These are phyloP conservation scores for Globisporangium heterothallicum DNA, from an alignment of 352 stramenopile genomes.

Conservation along the genomic window DNA sequence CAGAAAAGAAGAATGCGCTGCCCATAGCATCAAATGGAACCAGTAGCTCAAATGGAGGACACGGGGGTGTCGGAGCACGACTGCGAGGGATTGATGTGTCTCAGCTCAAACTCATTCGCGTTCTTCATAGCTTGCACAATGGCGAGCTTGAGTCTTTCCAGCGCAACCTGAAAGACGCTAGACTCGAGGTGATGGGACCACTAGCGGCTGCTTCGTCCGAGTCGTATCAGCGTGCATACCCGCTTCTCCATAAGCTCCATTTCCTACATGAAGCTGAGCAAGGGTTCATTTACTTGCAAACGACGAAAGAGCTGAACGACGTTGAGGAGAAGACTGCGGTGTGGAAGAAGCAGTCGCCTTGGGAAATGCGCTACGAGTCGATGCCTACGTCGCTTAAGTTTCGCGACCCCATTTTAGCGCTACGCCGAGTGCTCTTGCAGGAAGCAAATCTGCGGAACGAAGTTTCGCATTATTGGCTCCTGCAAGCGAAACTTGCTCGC, in stretches of 20 bases:
- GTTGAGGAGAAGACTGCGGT: slow-evolving; percentile 22
- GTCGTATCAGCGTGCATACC: slow-evolving; percentile 75
- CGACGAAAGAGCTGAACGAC: slow-evolving; percentile 16
- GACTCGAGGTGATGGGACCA: slow-evolving; percentile 62
- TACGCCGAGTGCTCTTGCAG: slow-evolving; percentile 72
- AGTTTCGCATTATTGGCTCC: slow-evolving; percentile 79
- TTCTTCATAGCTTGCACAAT: slow-evolving; percentile 69
- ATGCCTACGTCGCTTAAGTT: slow-evolving; percentile 80
- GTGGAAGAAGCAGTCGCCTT: slow-evolving; percentile 63
- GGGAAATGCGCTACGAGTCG: slow-evolving; percentile 62
- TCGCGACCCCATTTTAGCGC: slow-evolving; percentile 75
- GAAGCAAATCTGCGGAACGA: slow-evolving; percentile 53
- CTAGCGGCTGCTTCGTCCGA: slow-evolving; percentile 65
- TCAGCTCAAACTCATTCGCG: slow-evolving; percentile 74
- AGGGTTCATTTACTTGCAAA: slow-evolving; percentile 55
- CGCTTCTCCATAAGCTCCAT: slow-evolving; percentile 67
- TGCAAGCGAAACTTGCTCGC: slow-evolving; percentile 76
- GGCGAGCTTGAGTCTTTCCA: slow-evolving; percentile 49
- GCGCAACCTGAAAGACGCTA: slow-evolving; percentile 57
- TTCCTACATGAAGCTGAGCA: slow-evolving; percentile 76
- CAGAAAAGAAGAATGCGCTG: slow-evolving; percentile 65
- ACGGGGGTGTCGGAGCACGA: slow-evolving; percentile 11
- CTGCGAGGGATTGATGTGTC: slow-evolving; percentile 67
- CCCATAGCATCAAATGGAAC: slow-evolving; percentile 27
- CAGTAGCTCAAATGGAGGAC: neutral